Evolutionary conservation across 164 flowering plant genomes (phyloP).

Genomic region (Protea cynaroides): DNA sequence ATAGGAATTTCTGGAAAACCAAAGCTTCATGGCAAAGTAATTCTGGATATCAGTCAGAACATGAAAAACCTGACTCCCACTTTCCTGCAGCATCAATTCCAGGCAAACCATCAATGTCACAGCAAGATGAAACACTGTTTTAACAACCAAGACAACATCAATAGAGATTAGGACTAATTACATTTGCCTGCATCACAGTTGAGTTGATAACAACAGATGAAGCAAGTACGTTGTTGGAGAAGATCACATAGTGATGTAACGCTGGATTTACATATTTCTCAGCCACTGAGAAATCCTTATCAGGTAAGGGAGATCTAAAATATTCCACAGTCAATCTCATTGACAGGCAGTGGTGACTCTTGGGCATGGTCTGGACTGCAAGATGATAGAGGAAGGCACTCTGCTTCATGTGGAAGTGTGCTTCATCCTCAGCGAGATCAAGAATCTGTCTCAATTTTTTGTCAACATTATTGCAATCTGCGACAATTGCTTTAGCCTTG

Average conservation of each 20-base stretch:
- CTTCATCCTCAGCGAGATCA: conserved; percentile 92
- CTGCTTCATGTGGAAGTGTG: conserved; percentile 91
- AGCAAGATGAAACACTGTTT: background rate
- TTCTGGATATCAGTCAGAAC: conserved; percentile 74
- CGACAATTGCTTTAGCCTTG: conserved; percentile 51
- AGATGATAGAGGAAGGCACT: conserved; percentile 92
- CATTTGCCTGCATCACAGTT: conserved; percentile 67
- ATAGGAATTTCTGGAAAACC: conserved; percentile 59
- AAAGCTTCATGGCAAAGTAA: conserved; percentile 75
- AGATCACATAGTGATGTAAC: conserved; percentile 63
- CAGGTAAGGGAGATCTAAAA: conserved; percentile 43
- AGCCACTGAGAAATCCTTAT: conserved; percentile 28
- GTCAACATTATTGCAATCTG: conserved; percentile 85
- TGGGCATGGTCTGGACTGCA: conserved; percentile 88
- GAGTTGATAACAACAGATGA: conserved; percentile 93
- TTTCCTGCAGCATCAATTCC: conserved; percentile 53
- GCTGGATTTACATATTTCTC: conserved; percentile 44
- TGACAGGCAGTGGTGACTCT: conserved; percentile 88
- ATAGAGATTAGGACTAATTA: conserved; percentile 19
- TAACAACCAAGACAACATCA: background rate
- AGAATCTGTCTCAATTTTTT: conserved; percentile 82
- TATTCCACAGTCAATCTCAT: conserved; percentile 88
- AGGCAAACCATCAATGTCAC: conserved; percentile 5
- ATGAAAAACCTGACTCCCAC: conserved; percentile 74
- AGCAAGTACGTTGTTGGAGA: conserved; percentile 82